Evolutionary conservation across 1,284 basidiomycete species (phyloP).

Genomic region (Trichosporon sp.): DNA sequence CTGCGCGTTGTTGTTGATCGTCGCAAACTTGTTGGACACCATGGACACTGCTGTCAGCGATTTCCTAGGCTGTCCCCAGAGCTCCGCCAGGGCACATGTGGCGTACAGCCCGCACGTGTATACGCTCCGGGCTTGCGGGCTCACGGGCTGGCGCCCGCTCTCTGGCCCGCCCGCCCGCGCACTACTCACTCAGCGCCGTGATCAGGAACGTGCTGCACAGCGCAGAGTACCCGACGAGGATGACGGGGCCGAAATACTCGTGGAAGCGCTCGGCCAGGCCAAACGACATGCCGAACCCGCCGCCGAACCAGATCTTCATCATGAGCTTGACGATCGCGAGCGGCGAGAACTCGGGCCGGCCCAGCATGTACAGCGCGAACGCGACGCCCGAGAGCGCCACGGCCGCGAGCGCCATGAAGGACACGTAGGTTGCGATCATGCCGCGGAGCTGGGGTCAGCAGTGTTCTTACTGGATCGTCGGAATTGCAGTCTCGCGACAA

Average conservation of each 20-base stretch:
- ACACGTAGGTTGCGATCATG: constrained; percentile 66
- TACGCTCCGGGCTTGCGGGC: no score
- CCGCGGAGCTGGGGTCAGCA: constrained; percentile 57
- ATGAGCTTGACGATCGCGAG: constrained; percentile 59
- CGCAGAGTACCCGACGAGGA: constrained; percentile 73
- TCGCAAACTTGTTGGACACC: constrained; percentile 75
- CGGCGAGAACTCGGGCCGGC: neutral
- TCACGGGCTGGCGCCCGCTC: no score
- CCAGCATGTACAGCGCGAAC: constrained; percentile 58
- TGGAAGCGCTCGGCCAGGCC: constrained; percentile 59
- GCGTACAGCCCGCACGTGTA: no score
- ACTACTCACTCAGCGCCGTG: constrained; percentile 58
- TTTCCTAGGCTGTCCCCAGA: no score
- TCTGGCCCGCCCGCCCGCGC: neutral
- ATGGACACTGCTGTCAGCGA: constrained; percentile 67
- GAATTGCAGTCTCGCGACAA: no score
- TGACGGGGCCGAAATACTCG: constrained; percentile 66
- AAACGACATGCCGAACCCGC: neutral
- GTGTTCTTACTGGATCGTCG: no score
- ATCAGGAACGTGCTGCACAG: constrained; percentile 48
- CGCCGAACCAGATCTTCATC: constrained; percentile 27
- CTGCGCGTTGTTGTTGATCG: constrained; percentile 72
- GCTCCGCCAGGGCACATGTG: no score
- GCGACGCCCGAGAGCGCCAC: constrained; percentile 71
- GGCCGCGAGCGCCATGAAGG: constrained; percentile 67